Percentiles rank a stretch among this genome's conserved stretches.
Evolutionary conservation across 2,329 filamentous ascomycete species (phyloP).

Genomic region (Diplocarpon mali): DNA sequence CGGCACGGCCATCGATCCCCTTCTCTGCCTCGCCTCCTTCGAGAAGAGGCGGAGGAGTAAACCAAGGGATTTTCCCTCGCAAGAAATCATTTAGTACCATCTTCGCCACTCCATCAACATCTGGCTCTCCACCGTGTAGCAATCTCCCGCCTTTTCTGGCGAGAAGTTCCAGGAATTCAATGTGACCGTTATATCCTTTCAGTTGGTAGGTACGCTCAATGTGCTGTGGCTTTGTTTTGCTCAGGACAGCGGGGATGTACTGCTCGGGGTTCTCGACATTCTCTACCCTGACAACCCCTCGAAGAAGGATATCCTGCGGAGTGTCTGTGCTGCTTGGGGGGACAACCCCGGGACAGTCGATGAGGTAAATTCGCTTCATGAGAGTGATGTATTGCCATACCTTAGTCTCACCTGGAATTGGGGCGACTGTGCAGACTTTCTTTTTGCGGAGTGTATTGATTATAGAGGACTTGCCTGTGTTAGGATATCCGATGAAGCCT

Average conservation of each 20-base stretch:
- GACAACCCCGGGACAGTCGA: constrained; percentile 94
- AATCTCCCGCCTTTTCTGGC: constrained; percentile 80
- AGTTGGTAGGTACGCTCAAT: constrained; percentile 90
- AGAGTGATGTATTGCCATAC: constrained; percentile 96
- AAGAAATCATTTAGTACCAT: constrained; percentile 97
- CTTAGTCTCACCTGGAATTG: constrained; percentile 93
- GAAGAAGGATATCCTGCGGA: constrained; percentile 76
- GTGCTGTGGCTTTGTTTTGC: constrained; percentile 72
- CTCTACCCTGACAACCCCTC: constrained; percentile 87
- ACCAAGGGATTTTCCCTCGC: constrained; percentile 93
- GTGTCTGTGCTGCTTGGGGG: constrained; percentile 78
- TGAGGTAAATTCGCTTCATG: constrained; percentile 90
- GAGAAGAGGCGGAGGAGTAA: constrained; percentile 61
- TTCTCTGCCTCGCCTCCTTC: constrained; percentile 41
- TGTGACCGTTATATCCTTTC: constrained; percentile 63
- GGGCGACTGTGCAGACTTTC: constrained; percentile 86
- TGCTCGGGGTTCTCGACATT: constrained; percentile 95
- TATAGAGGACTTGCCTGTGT: constrained; percentile 91
- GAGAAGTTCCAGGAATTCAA: constrained; percentile 76
- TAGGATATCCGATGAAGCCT: constrained; percentile 67
- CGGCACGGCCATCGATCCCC: constrained; percentile 57
- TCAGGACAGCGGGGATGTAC: constrained; percentile 77
- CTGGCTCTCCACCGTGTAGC: constrained; percentile 85
- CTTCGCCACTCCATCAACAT: constrained; percentile 89
- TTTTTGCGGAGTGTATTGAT: constrained; percentile 95